These are phyloP conservation scores for Calvatia gigantea DNA, from an alignment of 768 basidiomycete species.

Conservation along the genomic window DNA sequence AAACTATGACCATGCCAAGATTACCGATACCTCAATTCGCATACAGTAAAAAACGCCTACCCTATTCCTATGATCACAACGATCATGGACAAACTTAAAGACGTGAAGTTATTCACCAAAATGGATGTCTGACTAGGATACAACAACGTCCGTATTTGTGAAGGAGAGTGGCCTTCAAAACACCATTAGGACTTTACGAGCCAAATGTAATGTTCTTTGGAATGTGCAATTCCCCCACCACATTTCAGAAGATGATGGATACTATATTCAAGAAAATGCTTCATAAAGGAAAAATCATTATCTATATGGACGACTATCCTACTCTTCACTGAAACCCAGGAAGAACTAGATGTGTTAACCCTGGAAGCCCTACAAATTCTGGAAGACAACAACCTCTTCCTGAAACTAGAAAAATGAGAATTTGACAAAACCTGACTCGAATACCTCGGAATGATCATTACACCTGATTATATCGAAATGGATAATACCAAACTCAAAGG, in stretches of 20 bases:
- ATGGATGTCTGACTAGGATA: neutral
- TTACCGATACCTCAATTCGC: neutral
- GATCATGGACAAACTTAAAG: neutral
- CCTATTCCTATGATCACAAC: neutral
- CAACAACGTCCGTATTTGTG: neutral
- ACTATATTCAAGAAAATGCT: neutral
- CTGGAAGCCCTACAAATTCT: slow-evolving; percentile 14
- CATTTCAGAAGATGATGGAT: neutral
- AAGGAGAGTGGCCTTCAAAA: neutral
- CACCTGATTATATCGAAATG: slow-evolving; percentile 23
- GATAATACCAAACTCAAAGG: slow-evolving; percentile 29
- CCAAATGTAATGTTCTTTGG: neutral
- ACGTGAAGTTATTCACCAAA: neutral
- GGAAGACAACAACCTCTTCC: slow-evolving; percentile 25
- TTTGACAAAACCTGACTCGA: slow-evolving; percentile 25
- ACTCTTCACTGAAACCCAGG: neutral
- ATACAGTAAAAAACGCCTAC: neutral
- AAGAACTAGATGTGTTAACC: neutral
- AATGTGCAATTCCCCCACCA: neutral
- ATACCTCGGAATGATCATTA: slow-evolving; percentile 32
- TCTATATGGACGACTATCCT: slow-evolving; percentile 36
- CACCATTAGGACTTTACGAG: neutral
- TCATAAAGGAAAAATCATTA: slow-evolving; percentile 8
- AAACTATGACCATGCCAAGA: neutral
- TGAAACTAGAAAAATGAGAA: slow-evolving; percentile 35